Evolutionary conservation across 1,284 basidiomycete species (phyloP).

Genomic region (Volvariella surrecta): DNA sequence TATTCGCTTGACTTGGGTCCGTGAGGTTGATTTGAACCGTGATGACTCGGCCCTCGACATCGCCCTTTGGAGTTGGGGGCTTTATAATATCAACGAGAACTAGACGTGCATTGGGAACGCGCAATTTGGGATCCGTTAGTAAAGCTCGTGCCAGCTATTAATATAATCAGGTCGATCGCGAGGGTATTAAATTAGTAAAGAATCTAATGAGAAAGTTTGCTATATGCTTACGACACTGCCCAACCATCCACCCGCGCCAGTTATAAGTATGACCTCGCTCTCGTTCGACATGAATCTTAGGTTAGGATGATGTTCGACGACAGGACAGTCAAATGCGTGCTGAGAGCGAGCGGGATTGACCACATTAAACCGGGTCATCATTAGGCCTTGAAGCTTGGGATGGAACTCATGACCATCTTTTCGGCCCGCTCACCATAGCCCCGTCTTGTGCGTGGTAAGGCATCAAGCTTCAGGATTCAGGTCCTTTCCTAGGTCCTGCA

Average conservation of each 20-base stretch:
- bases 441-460: no score
- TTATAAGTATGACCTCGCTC: slow-evolving; percentile 38
- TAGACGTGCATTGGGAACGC: slow-evolving; percentile 33
- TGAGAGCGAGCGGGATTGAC: no score
- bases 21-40: slow-evolving; percentile 44
- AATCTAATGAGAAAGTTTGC: background rate
- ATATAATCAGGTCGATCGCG: background rate
- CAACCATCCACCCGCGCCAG: slow-evolving; percentile 47
- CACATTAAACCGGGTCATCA: no score
- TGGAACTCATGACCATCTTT: no score
- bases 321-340: no score
- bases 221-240: slow-evolving; percentile 28
- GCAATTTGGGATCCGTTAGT: slow-evolving; percentile 28
- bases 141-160: background rate
- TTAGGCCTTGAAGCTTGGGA: no score
- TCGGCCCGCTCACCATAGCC: no score
- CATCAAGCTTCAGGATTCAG: no score
- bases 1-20: slow-evolving; percentile 28
- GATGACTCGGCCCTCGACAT: slow-evolving; percentile 14
- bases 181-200: background rate
- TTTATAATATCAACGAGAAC: slow-evolving; percentile 49
- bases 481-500: no score
- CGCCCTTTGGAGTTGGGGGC: slow-evolving; percentile 26
- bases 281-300: no score
- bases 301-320: no score